Conservation (phyloP, 2,329 filamentous ascomycete species). For the Aspergillus sp. region DNA sequence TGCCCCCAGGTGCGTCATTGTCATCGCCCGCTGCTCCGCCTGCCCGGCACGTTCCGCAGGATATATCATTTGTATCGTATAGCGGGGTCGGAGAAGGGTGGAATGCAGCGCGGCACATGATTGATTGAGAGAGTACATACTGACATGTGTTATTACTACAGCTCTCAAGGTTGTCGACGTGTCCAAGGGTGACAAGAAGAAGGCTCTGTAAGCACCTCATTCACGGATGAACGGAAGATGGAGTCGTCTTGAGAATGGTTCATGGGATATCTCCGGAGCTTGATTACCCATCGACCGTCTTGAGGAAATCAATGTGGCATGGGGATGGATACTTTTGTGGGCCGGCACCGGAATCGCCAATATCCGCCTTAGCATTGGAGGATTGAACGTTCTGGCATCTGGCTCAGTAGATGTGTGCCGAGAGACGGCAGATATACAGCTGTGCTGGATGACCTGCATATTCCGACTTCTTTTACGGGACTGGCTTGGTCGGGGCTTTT, state of each 20-base stretch:
- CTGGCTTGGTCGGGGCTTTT: constrained; percentile 30
- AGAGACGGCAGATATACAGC: constrained; percentile 14
- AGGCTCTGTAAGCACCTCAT: constrained; percentile 42
- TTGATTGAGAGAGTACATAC: constrained; percentile 7
- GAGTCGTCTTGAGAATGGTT: constrained; percentile 23
- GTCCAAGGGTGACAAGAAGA: constrained; percentile 47
- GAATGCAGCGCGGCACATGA: background rate
- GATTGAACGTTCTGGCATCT: constrained; percentile 28
- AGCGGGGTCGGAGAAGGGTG: background rate
- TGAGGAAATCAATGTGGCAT: constrained; percentile 24
- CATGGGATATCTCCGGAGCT: constrained; percentile 24
- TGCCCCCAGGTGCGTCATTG: constrained; percentile 84
- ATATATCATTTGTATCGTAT: background rate
- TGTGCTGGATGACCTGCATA: constrained; percentile 32
- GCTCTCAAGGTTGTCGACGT: constrained; percentile 48
- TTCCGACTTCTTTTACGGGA: constrained; percentile 25
- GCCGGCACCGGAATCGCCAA: constrained; percentile 29
- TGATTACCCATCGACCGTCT: constrained; percentile 30
- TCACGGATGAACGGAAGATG: constrained; percentile 23
- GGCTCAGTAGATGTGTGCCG: constrained; percentile 21
- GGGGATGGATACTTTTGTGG: constrained; percentile 30
- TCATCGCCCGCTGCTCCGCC: background rate
- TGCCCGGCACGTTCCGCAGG: background rate
- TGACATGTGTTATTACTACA: constrained; percentile 27
- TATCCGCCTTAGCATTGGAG: background rate